Evolutionary conservation across 768 basidiomycete genomes (phyloP).

Genomic region (Tylopilus vinaceipallidus): DNA sequence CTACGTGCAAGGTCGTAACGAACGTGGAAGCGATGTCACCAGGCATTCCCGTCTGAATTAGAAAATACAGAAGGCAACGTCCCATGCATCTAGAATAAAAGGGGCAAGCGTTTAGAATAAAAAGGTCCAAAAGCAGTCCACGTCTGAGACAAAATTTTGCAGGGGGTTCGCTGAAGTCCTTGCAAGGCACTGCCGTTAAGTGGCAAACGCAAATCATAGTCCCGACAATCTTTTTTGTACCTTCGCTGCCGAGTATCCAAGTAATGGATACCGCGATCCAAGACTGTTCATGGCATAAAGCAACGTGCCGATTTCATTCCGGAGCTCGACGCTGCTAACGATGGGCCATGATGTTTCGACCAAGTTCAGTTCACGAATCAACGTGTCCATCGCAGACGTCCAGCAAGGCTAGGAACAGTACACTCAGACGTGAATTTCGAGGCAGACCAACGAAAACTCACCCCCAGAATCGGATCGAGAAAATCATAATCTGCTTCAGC

Average conservation of each 20-base stretch:
- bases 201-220: conserved; percentile 17
- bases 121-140: conserved; percentile 17
- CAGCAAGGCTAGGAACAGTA: conserved; percentile 56
- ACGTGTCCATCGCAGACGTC: conserved; percentile 64
- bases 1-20: conserved; percentile 23
- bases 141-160: neutral
- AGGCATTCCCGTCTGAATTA: conserved; percentile 10
- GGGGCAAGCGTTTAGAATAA: neutral
- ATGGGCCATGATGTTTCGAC: conserved; percentile 65
- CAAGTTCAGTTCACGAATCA: conserved; percentile 64
- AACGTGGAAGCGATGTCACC: conserved; percentile 19
- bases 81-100: conserved; percentile 3
- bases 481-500: conserved; percentile 63
- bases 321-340: conserved; percentile 54
- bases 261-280: conserved; percentile 57
- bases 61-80: conserved; percentile 4
- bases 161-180: neutral
- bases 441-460: conserved; percentile 35
- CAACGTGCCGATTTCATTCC: conserved; percentile 58
- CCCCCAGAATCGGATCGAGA: conserved; percentile 77
- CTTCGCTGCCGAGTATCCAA: conserved; percentile 35
- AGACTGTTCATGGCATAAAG: conserved; percentile 65
- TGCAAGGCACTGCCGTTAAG: neutral
- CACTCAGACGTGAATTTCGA: conserved; percentile 7
- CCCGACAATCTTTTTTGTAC: conserved; percentile 32